Evolutionary conservation across 2,329 filamentous ascomycete genomes (phyloP), one percentile per base, ranked within the genome.

Genomic region (Colletotrichum magnum): DNA sequence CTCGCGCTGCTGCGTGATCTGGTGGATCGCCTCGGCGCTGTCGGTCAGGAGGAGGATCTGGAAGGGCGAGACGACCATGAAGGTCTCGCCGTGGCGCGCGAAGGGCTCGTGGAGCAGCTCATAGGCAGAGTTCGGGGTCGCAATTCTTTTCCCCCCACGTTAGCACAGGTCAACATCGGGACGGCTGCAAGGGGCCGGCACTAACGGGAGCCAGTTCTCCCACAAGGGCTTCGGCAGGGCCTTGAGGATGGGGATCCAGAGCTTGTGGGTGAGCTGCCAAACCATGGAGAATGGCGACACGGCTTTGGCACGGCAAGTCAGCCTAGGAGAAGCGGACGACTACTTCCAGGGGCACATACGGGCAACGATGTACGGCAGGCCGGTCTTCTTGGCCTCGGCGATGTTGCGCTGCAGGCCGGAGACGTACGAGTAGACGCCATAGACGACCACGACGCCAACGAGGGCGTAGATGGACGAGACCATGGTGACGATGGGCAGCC

Each of bases 1-100:
- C 56, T 92, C 92, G 51, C 92, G 86, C 54, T 90, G 84, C 4
- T 85, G 83, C 1, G 89, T 89, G 61, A 95, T 87, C 76, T 93
- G 90, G 65, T 85, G 85, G 64, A 93, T 88, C 18, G 86, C 88
- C 68, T 91, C 90, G 16, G 92, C 87, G 77, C 91, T 89, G 50
- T 88, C 86, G 5, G 89, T 88, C 72, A 85, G 87, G 43, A 92
- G 73, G 18, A 85, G 76, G 16, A 89, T 81, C 41, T 76, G 77
- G 7, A 82, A 81, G 0, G 92, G 90, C 0, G 89, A 86, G 7
- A 91, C 90, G n/a, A 89, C 74, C 7, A 94, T 73, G 73, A 93
- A 91, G 13, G 87, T 84, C 72, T 94, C 91, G 51, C 89, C 90
- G 10, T 89, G 75, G 16, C 85, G 82, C 32, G 86, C 81, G 75